Conservation (phyloP, 2,329 filamentous ascomycete genomes). For the Sphaerulina musiva region DNA sequence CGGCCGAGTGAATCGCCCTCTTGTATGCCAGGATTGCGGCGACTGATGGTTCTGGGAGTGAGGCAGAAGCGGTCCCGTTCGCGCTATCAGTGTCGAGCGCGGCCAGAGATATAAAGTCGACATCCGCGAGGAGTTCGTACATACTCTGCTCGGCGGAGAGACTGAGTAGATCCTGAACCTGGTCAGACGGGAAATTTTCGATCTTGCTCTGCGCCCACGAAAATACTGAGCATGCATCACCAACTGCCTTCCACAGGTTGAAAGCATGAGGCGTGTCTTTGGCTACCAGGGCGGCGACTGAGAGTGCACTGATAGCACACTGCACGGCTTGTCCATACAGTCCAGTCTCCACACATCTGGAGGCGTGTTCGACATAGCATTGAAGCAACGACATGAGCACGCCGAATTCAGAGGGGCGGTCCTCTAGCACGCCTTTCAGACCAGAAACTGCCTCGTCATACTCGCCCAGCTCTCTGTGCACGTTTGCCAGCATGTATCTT, state of each 20-base stretch:
- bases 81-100: slow-evolving; percentile 20
- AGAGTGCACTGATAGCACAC: slow-evolving; percentile 62
- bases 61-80: slow-evolving; percentile 16
- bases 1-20: slow-evolving; percentile 66
- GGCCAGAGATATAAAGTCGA: slow-evolving; percentile 54
- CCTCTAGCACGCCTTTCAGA: slow-evolving; percentile 65
- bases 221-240: slow-evolving; percentile 81
- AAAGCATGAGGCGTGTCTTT: slow-evolving; percentile 63
- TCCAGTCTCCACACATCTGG: slow-evolving; percentile 70
- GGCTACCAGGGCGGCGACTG: slow-evolving; percentile 58
- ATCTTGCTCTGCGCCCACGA: slow-evolving; percentile 66
- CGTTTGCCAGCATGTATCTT: slow-evolving; percentile 92
- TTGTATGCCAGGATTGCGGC: slow-evolving; percentile 76
- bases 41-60: slow-evolving; percentile 54
- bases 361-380: slow-evolving; percentile 74
- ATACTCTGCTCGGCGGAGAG: slow-evolving; percentile 48
- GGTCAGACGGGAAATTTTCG: slow-evolving; percentile 54
- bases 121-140: slow-evolving; percentile 58
- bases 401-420: slow-evolving; percentile 69
- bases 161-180: slow-evolving; percentile 55
- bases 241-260: slow-evolving; percentile 91
- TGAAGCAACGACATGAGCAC: slow-evolving; percentile 84
- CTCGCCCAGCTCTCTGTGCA: slow-evolving; percentile 85
- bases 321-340: slow-evolving; percentile 77
- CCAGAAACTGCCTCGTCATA: slow-evolving; percentile 74